Evolutionary conservation across 2,329 filamentous ascomycete species (phyloP), one percentile per base, ranked within the genome.

Genomic region (Phialocephala sp.): DNA sequence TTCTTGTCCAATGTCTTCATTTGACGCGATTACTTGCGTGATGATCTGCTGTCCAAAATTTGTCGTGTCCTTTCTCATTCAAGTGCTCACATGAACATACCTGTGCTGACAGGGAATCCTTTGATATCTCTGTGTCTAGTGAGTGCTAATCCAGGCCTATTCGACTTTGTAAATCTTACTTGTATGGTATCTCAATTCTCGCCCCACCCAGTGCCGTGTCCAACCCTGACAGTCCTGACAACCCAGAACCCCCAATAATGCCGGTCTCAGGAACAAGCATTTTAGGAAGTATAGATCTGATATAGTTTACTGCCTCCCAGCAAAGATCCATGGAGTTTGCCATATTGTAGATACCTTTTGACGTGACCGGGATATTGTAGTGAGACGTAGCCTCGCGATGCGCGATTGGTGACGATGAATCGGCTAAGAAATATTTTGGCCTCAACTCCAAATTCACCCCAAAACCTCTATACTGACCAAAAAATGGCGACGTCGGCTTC

Each of bases 401-500:
- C 11, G 45, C 8, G 27, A 32, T 32, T 32, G 45, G 22, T 12
- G 50, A 54, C 18, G 18, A 32, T 32, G 27, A 6, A 32, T 32
- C 39, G 14, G 52, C 63, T 59, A 59, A 65, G 62, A 70, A 69
- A 70, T 68, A 64, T 66, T 70, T 66, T 66, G 57, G 41, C 22
- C 27, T 41, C 20, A 12, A 65, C n/a, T 27, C 57, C 36, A 59
- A 24, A 27, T 56, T 54, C 15, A 27, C 35, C 22, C 15, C 52
- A 57, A 57, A n/a, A 35, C 18, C 24, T 11, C 9, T 36, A 45
- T 32, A 45, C 54, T 43, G 60, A 60, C 24, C 59, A 63, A 63
- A 63, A 20, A 62, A 73, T 75, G 72, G 71, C 72, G 15, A 70
- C 72, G 56, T 32, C 71, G 60, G 62, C 65, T 61, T 63, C 69